Conservation (phyloP, 139 green algal species). For the Picochlorum sp. region DNA sequence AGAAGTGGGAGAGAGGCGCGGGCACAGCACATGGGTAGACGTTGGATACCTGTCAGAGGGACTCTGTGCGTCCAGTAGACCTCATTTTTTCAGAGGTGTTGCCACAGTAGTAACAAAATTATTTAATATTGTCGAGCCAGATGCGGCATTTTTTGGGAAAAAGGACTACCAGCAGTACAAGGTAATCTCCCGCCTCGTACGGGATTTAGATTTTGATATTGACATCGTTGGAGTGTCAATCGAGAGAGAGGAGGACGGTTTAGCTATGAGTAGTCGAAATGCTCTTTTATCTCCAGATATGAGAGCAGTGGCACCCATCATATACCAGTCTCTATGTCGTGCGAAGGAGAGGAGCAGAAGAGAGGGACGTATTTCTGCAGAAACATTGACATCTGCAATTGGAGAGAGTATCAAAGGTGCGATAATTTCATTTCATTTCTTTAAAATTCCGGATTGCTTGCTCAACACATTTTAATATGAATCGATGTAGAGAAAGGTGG, state of each 20-base stretch:
- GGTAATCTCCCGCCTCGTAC: slow-evolving; percentile 77
- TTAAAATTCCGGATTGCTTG: not conserved
- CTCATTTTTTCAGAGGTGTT: slow-evolving; percentile 96
- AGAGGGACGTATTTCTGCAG: not conserved
- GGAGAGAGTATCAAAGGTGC: not conserved
- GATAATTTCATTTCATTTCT: not conserved
- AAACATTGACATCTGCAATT: not conserved
- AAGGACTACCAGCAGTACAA: slow-evolving; percentile 98
- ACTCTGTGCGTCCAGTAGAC: slow-evolving; percentile 74
- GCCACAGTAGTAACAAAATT: slow-evolving; percentile 94
- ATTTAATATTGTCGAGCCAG: slow-evolving; percentile 93
- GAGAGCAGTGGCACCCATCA: slow-evolving; percentile 45
- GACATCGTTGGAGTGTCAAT: slow-evolving; percentile 79
- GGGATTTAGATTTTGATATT: slow-evolving; percentile 86
- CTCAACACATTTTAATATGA: slow-evolving; percentile 4
- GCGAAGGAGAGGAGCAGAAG: not conserved
- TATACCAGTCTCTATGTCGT: slow-evolving; percentile 36
- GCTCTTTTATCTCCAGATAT: slow-evolving; percentile 58
- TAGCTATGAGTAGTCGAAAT: slow-evolving; percentile 95
- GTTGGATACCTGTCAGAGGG: slow-evolving; percentile 71
- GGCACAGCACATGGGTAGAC: slow-evolving; percentile 73
- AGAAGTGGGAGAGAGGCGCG: slow-evolving; percentile 19
- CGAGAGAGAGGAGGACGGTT: slow-evolving; percentile 75
- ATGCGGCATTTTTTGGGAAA: slow-evolving; percentile 89
- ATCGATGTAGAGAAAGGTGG: slow-evolving; percentile 38